Evolutionary conservation across 1,284 basidiomycete genomes (phyloP), one percentile per base, ranked within the genome.

Genomic region (Pseudomicrostroma phylloplanum): DNA sequence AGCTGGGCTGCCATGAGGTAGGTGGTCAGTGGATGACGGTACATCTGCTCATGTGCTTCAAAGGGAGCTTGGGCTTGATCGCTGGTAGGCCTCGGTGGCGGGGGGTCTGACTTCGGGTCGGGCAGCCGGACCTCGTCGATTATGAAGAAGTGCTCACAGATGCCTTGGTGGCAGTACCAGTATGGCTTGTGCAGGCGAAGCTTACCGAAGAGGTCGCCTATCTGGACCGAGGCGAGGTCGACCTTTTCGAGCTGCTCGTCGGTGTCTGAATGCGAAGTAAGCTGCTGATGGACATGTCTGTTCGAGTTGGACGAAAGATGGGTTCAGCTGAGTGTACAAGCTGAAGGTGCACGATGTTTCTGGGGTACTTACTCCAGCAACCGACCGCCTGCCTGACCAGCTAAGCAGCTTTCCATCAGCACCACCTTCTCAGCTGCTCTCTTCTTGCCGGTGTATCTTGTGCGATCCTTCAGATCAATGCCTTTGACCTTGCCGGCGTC

Each of bases 81-180:
- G 4, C 12, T 4, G 6, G 43, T 12, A 21, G 15, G 17, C 17
- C 6, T 4, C 4, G 12, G 4, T n/a, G 21, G 43, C 43, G 43
- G 21, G 6, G 43, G 43, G 21, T 48, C 43, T 17, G 43, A 17
- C 12, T 48, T 36, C 4, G 30, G 43, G 21, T 17, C 21, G 12
- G 43, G 43, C 43, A 48, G 43, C 43, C 43, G 43, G 21, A 48
- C 12, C 43, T 48, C 43, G 43, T 48, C 43, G 43, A 48, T 48
- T 17, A 12, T 48, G 17, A 17, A 48, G 12, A 48, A 48, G 43
- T 48, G 43, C 43, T 48, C 43, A 12, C 43, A 48, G 15, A 17
- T 48, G 43, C 43, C 43, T 48, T 48, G 43, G 21, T 48, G 43
- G 21, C 43, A 48, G 43, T n/a, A 21, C 43, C 43, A 48, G 43